These are phyloP conservation scores for Penicillium turbatum DNA, from an alignment of 495 filamentous ascomycete genomes.

Conservation along the genomic window DNA sequence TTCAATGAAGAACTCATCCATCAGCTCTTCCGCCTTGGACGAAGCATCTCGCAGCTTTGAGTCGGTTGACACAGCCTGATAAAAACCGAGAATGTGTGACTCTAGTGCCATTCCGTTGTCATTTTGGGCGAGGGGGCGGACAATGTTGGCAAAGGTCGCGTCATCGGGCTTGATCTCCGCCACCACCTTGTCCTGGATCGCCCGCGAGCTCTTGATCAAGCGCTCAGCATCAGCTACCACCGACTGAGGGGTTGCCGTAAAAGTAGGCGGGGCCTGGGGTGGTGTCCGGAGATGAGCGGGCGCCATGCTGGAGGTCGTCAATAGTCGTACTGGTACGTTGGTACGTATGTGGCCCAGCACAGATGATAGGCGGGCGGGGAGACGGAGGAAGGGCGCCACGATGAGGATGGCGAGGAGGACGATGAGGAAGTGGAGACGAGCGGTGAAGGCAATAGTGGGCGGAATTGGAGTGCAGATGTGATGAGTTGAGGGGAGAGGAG, in stretches of 20 bases:
- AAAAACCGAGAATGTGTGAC: slow-evolving; percentile 64
- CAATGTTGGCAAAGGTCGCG: slow-evolving; percentile 62
- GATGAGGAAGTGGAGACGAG: slow-evolving; percentile 46
- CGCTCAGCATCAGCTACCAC: slow-evolving; percentile 72
- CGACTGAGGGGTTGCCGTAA: slow-evolving; percentile 74
- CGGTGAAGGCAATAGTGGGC: slow-evolving; percentile 25
- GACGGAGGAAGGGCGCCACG: slow-evolving; percentile 68
- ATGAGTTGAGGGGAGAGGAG: neutral
- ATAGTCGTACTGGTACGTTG: slow-evolving; percentile 33
- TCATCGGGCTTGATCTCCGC: slow-evolving; percentile 58
- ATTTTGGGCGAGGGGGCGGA: slow-evolving; percentile 62
- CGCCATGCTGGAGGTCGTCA: slow-evolving; percentile 65
- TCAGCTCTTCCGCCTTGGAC: slow-evolving; percentile 61
- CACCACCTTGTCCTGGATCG: slow-evolving; percentile 71
- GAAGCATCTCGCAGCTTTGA: slow-evolving; percentile 66
- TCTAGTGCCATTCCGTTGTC: slow-evolving; percentile 61
- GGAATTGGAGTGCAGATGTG: neutral
- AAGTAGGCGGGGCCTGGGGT: slow-evolving; percentile 79
- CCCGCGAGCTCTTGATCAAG: slow-evolving; percentile 63
- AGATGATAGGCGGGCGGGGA: slow-evolving; percentile 52
- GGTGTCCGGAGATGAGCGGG: slow-evolving; percentile 60
- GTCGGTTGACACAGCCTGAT: slow-evolving; percentile 72
- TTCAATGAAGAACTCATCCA: slow-evolving; percentile 66
- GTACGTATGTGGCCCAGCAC: slow-evolving; percentile 58
- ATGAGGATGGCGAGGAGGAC: slow-evolving; percentile 61